A percentile compares a stretch with the other conserved stretches of the same genome.
phyloP scores from a whole-genome alignment of 805 yeast genomes.

The Scheffersomyces amazonensis region DNA sequence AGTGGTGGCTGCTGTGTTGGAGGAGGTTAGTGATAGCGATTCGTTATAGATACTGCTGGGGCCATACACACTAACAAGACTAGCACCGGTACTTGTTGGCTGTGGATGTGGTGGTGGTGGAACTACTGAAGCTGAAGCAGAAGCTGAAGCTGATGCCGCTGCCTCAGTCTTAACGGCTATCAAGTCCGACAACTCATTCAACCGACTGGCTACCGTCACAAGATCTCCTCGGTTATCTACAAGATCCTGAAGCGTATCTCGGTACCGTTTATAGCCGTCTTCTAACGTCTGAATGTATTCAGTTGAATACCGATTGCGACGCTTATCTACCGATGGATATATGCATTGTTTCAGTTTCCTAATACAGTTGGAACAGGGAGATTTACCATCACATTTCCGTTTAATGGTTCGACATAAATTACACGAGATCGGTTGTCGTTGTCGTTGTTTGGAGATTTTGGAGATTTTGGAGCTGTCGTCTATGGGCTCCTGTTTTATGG shows the following conservation, averaged over 20 bases:
- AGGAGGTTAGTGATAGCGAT: neutral
- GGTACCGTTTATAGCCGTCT: neutral
- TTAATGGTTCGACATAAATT: conserved; percentile 5
- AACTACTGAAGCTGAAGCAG: neutral
- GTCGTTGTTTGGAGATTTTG: neutral
- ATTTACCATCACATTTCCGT: conserved; percentile 7
- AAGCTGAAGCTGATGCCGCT: neutral
- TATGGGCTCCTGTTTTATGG: too few relatives aligned
- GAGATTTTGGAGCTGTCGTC: too few relatives aligned
- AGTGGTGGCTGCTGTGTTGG: neutral
- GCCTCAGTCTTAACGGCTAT: too few relatives aligned
- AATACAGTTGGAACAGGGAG: conserved; percentile 5
- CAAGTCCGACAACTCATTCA: too few relatives aligned
- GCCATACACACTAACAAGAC: neutral
- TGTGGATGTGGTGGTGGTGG: neutral
- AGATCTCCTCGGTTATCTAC: neutral
- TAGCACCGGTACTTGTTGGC: too few relatives aligned
- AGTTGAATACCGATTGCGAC: conserved; percentile 6
- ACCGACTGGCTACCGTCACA: too few relatives aligned
- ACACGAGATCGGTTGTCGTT: conserved; percentile 3
- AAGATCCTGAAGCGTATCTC: neutral
- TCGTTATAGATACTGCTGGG: neutral
- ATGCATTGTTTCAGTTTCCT: conserved; percentile 3
- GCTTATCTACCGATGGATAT: conserved; percentile 4
- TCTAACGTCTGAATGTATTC: conserved; percentile 3